These are phyloP conservation scores for Coelastrella sp. DNA, from an alignment of 139 green algal species.

Conservation along the genomic window DNA sequence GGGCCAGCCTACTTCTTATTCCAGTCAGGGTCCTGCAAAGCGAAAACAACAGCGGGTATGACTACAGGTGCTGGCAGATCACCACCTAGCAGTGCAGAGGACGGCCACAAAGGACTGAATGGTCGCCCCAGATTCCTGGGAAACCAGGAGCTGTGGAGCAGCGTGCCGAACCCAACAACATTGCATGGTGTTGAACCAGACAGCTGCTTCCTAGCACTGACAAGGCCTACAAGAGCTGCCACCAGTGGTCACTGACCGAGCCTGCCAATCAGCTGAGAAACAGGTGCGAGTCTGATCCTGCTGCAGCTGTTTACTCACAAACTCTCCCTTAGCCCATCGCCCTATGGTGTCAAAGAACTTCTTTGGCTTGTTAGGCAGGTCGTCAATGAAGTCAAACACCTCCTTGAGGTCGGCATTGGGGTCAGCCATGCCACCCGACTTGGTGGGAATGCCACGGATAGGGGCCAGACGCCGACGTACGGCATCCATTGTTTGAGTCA, in stretches of 20 bases:
- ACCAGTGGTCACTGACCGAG: too few relatives aligned
- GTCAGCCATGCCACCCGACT: constrained; percentile 86
- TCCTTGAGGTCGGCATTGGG: constrained; percentile 95
- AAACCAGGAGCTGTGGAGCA: too few relatives aligned
- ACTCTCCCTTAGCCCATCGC: constrained; percentile 59
- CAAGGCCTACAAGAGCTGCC: background rate
- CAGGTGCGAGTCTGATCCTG: too few relatives aligned
- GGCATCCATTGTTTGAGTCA: constrained; percentile 80
- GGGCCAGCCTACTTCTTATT: constrained; percentile 39
- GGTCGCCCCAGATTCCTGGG: too few relatives aligned
- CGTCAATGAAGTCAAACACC: constrained; percentile 94
- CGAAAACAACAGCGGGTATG: too few relatives aligned
- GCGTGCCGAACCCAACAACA: too few relatives aligned
- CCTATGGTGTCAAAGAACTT: constrained; percentile 74
- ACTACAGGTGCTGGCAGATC: too few relatives aligned
- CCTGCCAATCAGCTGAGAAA: too few relatives aligned
- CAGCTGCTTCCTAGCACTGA: too few relatives aligned
- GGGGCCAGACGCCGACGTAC: constrained; percentile 89
- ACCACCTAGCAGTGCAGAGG: too few relatives aligned
- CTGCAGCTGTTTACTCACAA: constrained; percentile 8
- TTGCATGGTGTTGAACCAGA: too few relatives aligned
- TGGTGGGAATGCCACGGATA: constrained; percentile 97
- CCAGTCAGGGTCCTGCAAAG: constrained; percentile 47
- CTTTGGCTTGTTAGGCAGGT: constrained; percentile 75
- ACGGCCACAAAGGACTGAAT: too few relatives aligned